Conservation (phyloP, 2,329 filamentous ascomycete genomes). For the Neophaeococcomyces mojaviensis region DNA sequence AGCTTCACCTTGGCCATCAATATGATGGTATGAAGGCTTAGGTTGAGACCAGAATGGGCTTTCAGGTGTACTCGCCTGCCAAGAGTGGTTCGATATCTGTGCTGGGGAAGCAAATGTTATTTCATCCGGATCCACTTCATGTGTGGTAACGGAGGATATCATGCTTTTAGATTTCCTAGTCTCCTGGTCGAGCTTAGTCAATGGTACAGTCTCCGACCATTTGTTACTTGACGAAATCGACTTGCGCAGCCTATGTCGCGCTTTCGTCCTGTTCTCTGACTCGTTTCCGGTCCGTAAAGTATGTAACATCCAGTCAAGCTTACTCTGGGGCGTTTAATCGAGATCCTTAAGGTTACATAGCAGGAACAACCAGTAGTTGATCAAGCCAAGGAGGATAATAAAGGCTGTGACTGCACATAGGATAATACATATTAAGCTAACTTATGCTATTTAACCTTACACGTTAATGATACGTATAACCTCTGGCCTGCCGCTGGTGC, state of each 20-base stretch:
- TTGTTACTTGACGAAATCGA: neutral
- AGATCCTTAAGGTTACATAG: conserved; percentile 4
- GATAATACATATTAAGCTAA: conserved; percentile 9
- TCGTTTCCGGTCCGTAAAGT: neutral
- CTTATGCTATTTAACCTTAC: conserved; percentile 6
- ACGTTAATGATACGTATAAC: conserved; percentile 7
- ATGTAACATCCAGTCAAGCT: conserved; percentile 13
- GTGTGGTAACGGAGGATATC: no score
- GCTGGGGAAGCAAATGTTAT: no score
- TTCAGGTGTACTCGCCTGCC: no score
- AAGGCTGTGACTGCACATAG: conserved; percentile 4
- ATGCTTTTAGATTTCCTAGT: no score
- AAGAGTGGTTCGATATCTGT: no score
- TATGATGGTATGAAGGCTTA: no score
- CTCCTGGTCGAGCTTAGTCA: neutral
- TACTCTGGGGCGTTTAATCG: conserved; percentile 11
- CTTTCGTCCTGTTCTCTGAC: neutral
- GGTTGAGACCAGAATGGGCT: no score
- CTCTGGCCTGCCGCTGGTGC: neutral
- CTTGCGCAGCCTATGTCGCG: neutral
- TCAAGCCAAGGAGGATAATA: conserved; percentile 6
- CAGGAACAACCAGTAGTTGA: conserved; percentile 5
- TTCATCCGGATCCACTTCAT: no score
- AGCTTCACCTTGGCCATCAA: no score
- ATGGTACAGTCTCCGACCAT: neutral